Base-by-base conservation (phyloP, 2,329 filamentous ascomycete genomes). In the Aspergillus udagawae region DNA sequence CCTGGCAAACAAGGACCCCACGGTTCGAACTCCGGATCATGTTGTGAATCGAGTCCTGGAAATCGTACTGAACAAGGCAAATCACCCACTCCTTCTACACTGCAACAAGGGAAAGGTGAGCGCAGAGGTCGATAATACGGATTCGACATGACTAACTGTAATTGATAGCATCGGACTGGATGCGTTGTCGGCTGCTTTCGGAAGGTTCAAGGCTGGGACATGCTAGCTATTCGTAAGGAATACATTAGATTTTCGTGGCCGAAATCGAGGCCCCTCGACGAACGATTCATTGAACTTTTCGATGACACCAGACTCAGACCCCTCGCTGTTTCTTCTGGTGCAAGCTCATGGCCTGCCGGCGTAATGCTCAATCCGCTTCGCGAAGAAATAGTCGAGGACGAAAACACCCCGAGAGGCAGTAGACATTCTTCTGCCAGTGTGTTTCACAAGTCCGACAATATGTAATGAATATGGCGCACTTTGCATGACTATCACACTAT, bases 51-150 rank as follows among this genome's bases (percentile, higher is more conserved):
- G 83, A 7, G 91, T 93, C 49, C 80, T 96, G 25, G 79, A 83
- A 12, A 77, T 93, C 45, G 82, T 93, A 44, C 80, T 93, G 53
- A 84, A 95, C 67, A 82, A 82, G 51, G 75, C 80, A 35, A 91
- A 95, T 61, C 86, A 94, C 63, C 92, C 92, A 0, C 75, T 97
- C 10, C 80, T 96, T 42, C 83, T 97, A 49, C 92, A 97, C 73
- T 97, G 92, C 81, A 97, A 96, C 70, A 92, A 96, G 65, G 92
- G 92, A 70, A 94, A 87, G 76, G 84, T 86, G 74, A 62, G 75
- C 66, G 23, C n/a, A 41, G 20, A 41, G 3, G 23, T 2, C n/a
- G 38, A 35, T 9, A 1, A n/a, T 29, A 12, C 45, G 12, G 17
- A 14, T 27, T 51, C 1, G 14, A 23, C 8, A 3, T 44, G n/a